Conservation (phyloP, 179 eudicot species). For the Gypsophila paniculata region DNA sequence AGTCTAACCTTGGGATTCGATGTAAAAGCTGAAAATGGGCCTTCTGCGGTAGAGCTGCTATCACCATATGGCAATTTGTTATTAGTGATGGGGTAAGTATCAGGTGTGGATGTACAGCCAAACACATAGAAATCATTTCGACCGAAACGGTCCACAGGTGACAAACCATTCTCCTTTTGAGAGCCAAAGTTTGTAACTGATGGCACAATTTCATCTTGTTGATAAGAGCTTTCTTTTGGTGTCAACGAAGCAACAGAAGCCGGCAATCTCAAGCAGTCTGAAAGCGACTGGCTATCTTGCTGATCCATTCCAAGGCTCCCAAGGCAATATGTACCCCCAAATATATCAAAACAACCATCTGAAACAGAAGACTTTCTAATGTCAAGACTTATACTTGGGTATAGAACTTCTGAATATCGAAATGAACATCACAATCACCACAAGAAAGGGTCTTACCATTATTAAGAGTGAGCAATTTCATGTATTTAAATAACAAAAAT, state of each 20-base stretch:
- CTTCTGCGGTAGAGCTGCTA: constrained; percentile 20
- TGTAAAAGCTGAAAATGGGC: constrained; percentile 28
- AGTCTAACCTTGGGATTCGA: constrained; percentile 17
- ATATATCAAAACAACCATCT: constrained; percentile 28
- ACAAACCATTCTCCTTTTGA: constrained; percentile 25
- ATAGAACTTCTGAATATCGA: constrained; percentile 26
- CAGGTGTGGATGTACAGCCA: constrained; percentile 31
- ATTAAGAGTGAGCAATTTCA: neutral
- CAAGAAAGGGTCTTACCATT: neutral
- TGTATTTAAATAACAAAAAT: neutral
- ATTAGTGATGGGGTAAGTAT: constrained; percentile 38
- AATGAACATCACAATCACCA: constrained; percentile 19
- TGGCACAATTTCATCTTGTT: constrained; percentile 32
- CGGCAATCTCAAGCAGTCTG: constrained; percentile 25
- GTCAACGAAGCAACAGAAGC: constrained; percentile 27
- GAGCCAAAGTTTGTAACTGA: constrained; percentile 29
- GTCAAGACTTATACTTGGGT: constrained; percentile 25
- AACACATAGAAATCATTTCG: constrained; percentile 31
- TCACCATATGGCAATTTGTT: constrained; percentile 36
- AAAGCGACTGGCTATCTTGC: constrained; percentile 30
- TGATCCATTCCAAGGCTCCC: constrained; percentile 24
- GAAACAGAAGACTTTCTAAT: constrained; percentile 19
- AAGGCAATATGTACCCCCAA: constrained; percentile 32
- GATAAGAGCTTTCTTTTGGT: constrained; percentile 30
- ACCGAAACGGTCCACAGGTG: constrained; percentile 35